phyloP scores from a whole-genome alignment of 768 basidiomycete species.

The Epithele typhae region DNA sequence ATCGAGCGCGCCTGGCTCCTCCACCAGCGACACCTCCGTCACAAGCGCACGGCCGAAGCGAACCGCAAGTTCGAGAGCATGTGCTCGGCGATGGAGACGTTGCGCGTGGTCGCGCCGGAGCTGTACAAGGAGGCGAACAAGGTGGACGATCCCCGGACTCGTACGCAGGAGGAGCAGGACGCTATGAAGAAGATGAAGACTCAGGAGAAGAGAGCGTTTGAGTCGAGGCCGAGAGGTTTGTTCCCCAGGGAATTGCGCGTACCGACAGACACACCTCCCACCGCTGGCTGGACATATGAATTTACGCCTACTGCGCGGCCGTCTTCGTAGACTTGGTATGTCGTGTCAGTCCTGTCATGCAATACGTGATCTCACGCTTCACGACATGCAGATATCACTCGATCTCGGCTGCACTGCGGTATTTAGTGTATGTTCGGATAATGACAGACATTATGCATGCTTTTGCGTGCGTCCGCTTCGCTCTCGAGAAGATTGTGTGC shows the following conservation, averaged over 20 bases:
- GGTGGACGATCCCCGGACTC: slow-evolving; percentile 67
- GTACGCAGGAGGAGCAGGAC: slow-evolving; percentile 53
- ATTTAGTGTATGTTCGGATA: no score
- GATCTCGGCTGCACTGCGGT: no score
- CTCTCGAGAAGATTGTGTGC: no score
- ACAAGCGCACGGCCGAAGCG: slow-evolving; percentile 63
- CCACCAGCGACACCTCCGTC: slow-evolving; percentile 70
- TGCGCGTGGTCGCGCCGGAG: slow-evolving; percentile 50
- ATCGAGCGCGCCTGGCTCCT: slow-evolving; percentile 90
- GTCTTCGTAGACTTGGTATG: slow-evolving; percentile 10
- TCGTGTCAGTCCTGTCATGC: not conserved
- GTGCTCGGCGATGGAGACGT: slow-evolving; percentile 80
- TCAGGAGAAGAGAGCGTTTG: slow-evolving; percentile 64
- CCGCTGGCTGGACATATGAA: slow-evolving; percentile 82
- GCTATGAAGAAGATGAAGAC: slow-evolving; percentile 57
- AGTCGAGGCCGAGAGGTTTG: slow-evolving; percentile 73
- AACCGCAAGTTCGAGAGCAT: slow-evolving; percentile 77
- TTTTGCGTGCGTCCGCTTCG: no score
- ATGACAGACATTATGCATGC: no score
- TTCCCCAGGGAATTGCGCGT: slow-evolving; percentile 86
- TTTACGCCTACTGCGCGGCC: slow-evolving; percentile 51
- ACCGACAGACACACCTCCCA: slow-evolving; percentile 82
- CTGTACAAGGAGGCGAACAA: slow-evolving; percentile 71
- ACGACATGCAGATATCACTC: no score
- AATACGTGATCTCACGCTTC: no score